These are phyloP conservation scores for Obba rivulosa DNA, from an alignment of 768 basidiomycete species.

Conservation along the genomic window DNA sequence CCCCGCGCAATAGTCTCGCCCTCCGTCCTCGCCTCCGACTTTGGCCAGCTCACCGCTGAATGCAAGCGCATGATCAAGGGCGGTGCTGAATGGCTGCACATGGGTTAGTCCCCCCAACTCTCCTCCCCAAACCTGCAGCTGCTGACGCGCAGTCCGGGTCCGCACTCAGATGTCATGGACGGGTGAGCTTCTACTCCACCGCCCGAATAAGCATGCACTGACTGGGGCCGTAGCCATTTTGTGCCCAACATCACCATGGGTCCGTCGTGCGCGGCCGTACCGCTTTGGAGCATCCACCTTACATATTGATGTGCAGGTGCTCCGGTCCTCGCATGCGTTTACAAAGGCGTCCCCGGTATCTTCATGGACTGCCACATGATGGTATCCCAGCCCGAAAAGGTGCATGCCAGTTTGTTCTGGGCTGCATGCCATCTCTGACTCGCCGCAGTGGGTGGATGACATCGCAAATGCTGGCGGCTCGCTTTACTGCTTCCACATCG, in stretches of 20 bases:
- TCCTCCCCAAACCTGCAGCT: neutral
- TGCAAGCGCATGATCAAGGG: constrained; percentile 94
- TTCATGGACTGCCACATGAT: constrained; percentile 99
- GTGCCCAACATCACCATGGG: constrained; percentile 99
- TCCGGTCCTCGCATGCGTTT: constrained; percentile 80
- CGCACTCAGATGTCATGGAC: constrained; percentile 96
- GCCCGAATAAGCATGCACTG: neutral
- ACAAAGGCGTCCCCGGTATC: constrained; percentile 84
- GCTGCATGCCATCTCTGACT: neutral
- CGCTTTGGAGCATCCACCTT: constrained; percentile 4
- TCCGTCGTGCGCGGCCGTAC: constrained; percentile 26
- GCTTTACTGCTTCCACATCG: constrained; percentile 94
- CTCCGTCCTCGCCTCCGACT: constrained; percentile 95
- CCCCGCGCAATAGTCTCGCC: constrained; percentile 91
- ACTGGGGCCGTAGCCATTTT: constrained; percentile 65
- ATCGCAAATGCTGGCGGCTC: constrained; percentile 94
- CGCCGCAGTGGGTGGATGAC: constrained; percentile 85
- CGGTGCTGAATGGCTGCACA: constrained; percentile 97
- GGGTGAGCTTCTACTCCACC: constrained; percentile 48
- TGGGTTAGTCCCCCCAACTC: constrained; percentile 57
- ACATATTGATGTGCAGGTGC: constrained; percentile 49
- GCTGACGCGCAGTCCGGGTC: neutral
- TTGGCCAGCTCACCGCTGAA: constrained; percentile 91
- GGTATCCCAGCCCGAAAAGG: constrained; percentile 91
- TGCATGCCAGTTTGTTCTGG: constrained; percentile 21